These are phyloP conservation scores for Vickermania spadyakhi DNA, from an alignment of 208 protist genomes.

Conservation along the genomic window DNA sequence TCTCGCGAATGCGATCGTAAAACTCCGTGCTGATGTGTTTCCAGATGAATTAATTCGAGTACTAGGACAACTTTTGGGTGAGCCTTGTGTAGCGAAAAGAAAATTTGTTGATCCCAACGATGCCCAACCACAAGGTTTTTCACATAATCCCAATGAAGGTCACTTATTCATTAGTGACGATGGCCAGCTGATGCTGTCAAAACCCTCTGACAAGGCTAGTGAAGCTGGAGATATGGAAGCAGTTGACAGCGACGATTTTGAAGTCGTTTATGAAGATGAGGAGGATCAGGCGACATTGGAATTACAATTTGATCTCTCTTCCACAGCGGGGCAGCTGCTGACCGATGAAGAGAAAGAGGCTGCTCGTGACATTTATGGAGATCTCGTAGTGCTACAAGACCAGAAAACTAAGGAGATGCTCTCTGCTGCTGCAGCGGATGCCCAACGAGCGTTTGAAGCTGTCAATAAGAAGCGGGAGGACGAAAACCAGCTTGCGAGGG, in stretches of 20 bases:
- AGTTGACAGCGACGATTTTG: neutral
- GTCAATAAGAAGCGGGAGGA: neutral
- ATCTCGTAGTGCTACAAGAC: neutral
- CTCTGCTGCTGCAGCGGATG: neutral
- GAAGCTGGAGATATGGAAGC: neutral
- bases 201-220: neutral
- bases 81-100: slow-evolving; percentile 16
- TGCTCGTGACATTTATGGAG: neutral
- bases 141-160: neutral
- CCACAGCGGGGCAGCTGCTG: neutral
- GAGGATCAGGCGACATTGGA: slow-evolving; percentile 7
- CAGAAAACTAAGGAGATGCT: neutral
- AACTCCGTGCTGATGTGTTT: slow-evolving; percentile 61
- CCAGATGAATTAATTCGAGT: slow-evolving; percentile 39
- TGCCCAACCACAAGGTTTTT: slow-evolving; percentile 1
- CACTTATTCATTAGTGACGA: neutral
- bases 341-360: neutral
- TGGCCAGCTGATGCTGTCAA: neutral
- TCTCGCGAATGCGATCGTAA: slow-evolving; percentile 67
- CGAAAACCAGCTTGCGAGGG: neutral
- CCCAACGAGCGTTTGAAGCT: neutral
- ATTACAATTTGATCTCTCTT: too few species aligned
- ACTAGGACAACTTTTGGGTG: slow-evolving; percentile 52
- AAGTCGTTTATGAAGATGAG: slow-evolving; percentile 7
- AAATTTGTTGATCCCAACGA: neutral